Base-by-base conservation (phyloP, 805 yeast species). In the Yamadazyma endophytica region DNA sequence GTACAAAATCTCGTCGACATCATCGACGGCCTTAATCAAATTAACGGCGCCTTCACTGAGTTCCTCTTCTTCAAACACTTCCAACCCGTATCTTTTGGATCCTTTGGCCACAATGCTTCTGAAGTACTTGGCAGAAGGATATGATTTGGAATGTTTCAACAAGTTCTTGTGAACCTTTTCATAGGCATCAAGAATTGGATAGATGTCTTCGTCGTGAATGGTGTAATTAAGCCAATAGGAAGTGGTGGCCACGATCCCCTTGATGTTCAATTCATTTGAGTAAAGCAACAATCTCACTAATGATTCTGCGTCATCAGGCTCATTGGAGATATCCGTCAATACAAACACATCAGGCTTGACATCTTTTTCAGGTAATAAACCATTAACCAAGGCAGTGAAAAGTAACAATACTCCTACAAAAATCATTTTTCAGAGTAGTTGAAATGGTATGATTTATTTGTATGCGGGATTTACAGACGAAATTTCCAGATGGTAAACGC, bases 161-260 rank as follows among this genome's bases (percentile, higher is more conserved):
- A 55, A 32, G 14, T 41, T 51, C 7, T 42, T 32, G 25, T 45
- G 44, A 21, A 54, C 58, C 31, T 46, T 18, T 11, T 35, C 54
- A 31, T 53, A 56, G 3, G 54, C 58, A 20, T 54, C 58, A n/a
- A 52, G 15, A 21, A 56, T 52, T 28, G 59, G 53, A 28, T 44
- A 46, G 6, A 54, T 47, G 29, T 52, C 59, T 33, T 54, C 56
- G 18, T 44, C 54, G 29, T 54, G 55, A 13, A 42, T 35, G 0
- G 56, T 55, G 24, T 44, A 28, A 29, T 54, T 54, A 23, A 56
- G 31, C 62, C 61, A 56, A 29, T 28, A 46, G 0, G 62, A 56
- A 2, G 62, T 56, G 1, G 62, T 52, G 5, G 60, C 60, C 5
- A 52, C 59, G 13, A 54, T 42, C 12, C 61, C 61, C 28, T 32